These are phyloP conservation scores for Knoxdaviesia capensis DNA, from an alignment of 2,329 filamentous ascomycete species.

Conservation along the genomic window DNA sequence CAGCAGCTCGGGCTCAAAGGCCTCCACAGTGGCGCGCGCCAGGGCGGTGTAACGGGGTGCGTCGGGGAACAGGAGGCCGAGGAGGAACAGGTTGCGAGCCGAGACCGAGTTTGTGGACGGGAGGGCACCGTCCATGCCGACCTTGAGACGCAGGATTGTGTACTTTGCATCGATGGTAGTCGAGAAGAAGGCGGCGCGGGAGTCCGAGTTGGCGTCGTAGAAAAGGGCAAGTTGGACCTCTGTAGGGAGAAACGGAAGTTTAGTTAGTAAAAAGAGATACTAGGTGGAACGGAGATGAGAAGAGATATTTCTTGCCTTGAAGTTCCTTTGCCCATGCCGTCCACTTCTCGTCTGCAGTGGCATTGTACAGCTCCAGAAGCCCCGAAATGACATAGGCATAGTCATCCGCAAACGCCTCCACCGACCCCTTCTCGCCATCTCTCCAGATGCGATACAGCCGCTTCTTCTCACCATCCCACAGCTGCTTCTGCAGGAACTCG, in stretches of 20 bases:
- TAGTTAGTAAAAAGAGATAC: constrained; percentile 3
- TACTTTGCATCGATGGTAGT: constrained; percentile 42
- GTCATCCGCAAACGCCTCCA: constrained; percentile 69
- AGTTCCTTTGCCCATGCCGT: constrained; percentile 65
- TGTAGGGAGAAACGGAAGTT: constrained; percentile 12
- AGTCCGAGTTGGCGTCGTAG: constrained; percentile 35
- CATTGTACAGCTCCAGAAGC: constrained; percentile 65
- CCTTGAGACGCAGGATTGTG: constrained; percentile 72
- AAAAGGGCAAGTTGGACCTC: constrained; percentile 32
- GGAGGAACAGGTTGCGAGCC: constrained; percentile 70
- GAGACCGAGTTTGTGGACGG: constrained; percentile 79
- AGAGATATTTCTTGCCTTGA: constrained; percentile 35
- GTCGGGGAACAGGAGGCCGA: constrained; percentile 50
- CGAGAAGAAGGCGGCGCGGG: constrained; percentile 51
- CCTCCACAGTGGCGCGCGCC: constrained; percentile 55
- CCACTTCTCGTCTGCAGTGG: constrained; percentile 56
- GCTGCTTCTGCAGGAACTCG: constrained; percentile 47
- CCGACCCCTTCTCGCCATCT: constrained; percentile 30
- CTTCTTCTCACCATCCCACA: constrained; percentile 46
- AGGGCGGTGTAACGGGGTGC: constrained; percentile 29
- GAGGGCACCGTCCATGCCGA: constrained; percentile 82
- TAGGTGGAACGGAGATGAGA: neutral
- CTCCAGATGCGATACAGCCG: constrained; percentile 58
- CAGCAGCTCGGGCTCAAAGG: constrained; percentile 79
- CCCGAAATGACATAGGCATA: constrained; percentile 79